phyloP scores from a whole-genome alignment of 768 basidiomycete species.

The Lactarius hatsudake region DNA sequence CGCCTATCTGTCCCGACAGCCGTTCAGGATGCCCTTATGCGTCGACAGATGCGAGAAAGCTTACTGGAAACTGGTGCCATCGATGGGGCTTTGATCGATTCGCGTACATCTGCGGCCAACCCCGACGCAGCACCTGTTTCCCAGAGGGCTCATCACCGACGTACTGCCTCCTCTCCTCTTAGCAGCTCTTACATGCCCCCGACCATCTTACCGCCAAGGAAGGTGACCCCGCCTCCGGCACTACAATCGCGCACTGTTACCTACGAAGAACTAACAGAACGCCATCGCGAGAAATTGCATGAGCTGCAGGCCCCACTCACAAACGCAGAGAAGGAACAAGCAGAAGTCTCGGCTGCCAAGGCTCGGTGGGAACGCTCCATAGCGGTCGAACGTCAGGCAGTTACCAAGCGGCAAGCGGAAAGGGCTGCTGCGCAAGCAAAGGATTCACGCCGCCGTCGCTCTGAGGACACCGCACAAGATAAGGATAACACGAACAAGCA shows the following conservation, averaged over 20 bases:
- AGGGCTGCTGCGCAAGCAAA: constrained; percentile 47
- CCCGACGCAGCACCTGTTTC: background rate
- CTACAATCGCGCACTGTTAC: constrained; percentile 63
- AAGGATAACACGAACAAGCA: constrained; percentile 10
- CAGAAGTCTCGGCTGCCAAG: constrained; percentile 70
- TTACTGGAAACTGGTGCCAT: constrained; percentile 44
- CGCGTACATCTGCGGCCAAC: constrained; percentile 7
- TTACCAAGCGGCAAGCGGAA: constrained; percentile 70
- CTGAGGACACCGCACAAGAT: constrained; percentile 38
- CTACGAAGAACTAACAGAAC: constrained; percentile 82
- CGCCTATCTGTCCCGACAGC: constrained; percentile 63
- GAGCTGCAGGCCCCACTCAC: constrained; percentile 83
- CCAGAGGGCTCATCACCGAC: constrained; percentile 15
- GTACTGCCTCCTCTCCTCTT: constrained; percentile 17
- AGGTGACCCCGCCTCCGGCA: constrained; percentile 45
- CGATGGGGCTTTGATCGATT: constrained; percentile 1
- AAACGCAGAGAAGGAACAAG: constrained; percentile 74
- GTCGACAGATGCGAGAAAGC: constrained; percentile 71
- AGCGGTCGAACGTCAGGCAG: constrained; percentile 68
- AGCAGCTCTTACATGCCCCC: constrained; percentile 38
- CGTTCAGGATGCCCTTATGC: constrained; percentile 69
- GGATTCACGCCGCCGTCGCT: constrained; percentile 51
- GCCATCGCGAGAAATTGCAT: constrained; percentile 81
- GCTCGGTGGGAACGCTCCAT: constrained; percentile 81
- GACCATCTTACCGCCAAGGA: constrained; percentile 47